Conservation (phyloP, 2,329 filamentous ascomycete genomes). For the Zymoseptoria crescenta region DNA sequence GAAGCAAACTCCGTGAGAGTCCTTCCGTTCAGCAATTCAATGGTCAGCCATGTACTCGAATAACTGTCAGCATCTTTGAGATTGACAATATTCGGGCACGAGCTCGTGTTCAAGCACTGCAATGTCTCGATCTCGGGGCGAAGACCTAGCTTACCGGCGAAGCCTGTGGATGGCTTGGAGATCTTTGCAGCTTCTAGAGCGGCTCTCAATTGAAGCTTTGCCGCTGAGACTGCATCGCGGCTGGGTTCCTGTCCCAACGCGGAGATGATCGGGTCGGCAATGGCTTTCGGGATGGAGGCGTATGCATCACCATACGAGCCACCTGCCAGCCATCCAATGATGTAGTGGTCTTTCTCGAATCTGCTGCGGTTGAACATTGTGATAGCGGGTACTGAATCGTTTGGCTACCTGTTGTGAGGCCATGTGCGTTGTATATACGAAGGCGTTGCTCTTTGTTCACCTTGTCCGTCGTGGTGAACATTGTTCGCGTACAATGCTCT, state of each 20-base stretch:
- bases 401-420: not conserved
- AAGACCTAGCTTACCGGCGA: not conserved
- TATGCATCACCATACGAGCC: not conserved
- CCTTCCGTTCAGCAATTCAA: not conserved
- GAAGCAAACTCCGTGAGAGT: not conserved
- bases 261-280: not conserved
- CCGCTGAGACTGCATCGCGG: not conserved
- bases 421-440: no score
- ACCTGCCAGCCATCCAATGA: not conserved
- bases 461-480: no score
- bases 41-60: not conserved
- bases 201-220: not conserved
- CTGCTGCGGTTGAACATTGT: not conserved
- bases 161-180: not conserved
- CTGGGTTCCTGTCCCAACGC: not conserved
- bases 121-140: not conserved
- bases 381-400: no score
- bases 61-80: not conserved
- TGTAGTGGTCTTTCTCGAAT: not conserved
- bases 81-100: not conserved
- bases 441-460: no score
- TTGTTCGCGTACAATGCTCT: no score
- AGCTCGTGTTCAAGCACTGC: not conserved
- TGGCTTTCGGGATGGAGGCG: not conserved
- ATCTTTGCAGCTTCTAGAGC: not conserved